Evolutionary conservation across 2,329 filamentous ascomycete species (phyloP).

Genomic region (Penicillium sp.): DNA sequence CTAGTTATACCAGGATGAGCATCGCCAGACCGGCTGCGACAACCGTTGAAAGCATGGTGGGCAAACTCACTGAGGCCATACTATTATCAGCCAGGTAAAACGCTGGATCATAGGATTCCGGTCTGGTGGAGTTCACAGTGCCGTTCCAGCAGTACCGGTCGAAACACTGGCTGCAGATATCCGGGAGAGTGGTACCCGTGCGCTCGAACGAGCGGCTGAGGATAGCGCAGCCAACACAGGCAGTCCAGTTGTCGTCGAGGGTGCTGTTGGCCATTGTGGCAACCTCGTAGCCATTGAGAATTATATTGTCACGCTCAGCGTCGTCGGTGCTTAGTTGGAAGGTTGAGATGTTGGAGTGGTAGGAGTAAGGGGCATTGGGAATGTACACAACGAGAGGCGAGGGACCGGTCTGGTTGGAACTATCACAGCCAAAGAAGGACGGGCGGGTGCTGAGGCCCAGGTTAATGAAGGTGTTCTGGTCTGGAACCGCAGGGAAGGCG

Average conservation of each 20-base stretch:
- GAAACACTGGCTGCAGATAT: slow-evolving; percentile 75
- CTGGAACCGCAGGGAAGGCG: slow-evolving; percentile 68
- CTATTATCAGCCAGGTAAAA: slow-evolving; percentile 8
- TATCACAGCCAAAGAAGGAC: slow-evolving; percentile 77
- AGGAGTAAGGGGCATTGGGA: slow-evolving; percentile 78
- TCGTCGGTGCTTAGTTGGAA: slow-evolving; percentile 65
- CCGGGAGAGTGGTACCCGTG: slow-evolving; percentile 66
- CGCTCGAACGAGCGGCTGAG: slow-evolving; percentile 71
- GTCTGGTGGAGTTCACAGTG: slow-evolving; percentile 47
- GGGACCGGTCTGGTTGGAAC: slow-evolving; percentile 57
- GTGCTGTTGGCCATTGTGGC: slow-evolving; percentile 82
- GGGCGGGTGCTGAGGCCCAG: slow-evolving; percentile 70
- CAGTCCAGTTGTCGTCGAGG: slow-evolving; percentile 69
- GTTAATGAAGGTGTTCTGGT: slow-evolving; percentile 74
- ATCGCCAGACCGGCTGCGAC: slow-evolving; percentile 10
- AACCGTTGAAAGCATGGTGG: slow-evolving; percentile 12
- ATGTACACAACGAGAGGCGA: slow-evolving; percentile 79
- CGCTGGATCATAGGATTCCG: slow-evolving; percentile 43
- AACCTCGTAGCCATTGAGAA: slow-evolving; percentile 80
- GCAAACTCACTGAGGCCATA: slow-evolving; percentile 7
- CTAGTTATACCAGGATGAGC: slow-evolving; percentile 10
- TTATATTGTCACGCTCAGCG: slow-evolving; percentile 70
- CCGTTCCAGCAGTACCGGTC: slow-evolving; percentile 89
- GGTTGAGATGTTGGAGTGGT: slow-evolving; percentile 74
- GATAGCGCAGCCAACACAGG: slow-evolving; percentile 85